A percentile compares a stretch with the other conserved stretches of the same genome.
Evolutionary conservation across 176 grass and related monocot species (phyloP).

Genomic region (Cenchrus fungigraminus): DNA sequence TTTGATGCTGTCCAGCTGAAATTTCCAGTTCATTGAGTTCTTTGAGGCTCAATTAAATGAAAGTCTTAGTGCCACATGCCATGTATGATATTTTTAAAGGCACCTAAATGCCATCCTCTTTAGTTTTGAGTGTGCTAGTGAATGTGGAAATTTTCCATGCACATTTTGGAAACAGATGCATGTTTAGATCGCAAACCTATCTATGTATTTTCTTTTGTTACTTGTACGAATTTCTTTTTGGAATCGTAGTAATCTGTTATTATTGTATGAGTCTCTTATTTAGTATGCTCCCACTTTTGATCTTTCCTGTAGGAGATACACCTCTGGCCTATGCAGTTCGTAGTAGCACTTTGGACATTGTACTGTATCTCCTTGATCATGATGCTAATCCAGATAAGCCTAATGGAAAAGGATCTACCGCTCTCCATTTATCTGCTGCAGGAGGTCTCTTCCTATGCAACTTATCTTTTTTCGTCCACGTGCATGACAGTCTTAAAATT

Average conservation of each 20-base stretch:
- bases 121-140: neutral
- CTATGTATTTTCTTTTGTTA: neutral
- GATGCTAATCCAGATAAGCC: constrained; percentile 29
- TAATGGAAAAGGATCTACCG: neutral
- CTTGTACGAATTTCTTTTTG: neutral
- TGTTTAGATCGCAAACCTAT: neutral
- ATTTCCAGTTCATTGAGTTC: neutral
- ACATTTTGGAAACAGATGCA: constrained; percentile 2
- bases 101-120: neutral
- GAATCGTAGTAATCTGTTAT: neutral
- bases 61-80: neutral
- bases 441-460: constrained; percentile 5
- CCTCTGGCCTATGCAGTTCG: constrained; percentile 31
- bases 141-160: neutral
- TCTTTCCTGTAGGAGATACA: constrained; percentile 27
- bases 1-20: neutral
- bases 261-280: neutral
- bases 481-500: too few species aligned
- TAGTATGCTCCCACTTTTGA: neutral
- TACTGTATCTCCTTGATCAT: constrained; percentile 45
- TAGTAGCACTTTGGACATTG: neutral
- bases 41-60: neutral
- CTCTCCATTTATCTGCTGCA: constrained; percentile 31
- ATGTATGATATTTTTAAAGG: neutral
- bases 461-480: too few species aligned